Evolutionary conservation across 1,284 basidiomycete species (phyloP), one percentile per base, ranked within the genome.

Genomic region (Prillingera fragicola): DNA sequence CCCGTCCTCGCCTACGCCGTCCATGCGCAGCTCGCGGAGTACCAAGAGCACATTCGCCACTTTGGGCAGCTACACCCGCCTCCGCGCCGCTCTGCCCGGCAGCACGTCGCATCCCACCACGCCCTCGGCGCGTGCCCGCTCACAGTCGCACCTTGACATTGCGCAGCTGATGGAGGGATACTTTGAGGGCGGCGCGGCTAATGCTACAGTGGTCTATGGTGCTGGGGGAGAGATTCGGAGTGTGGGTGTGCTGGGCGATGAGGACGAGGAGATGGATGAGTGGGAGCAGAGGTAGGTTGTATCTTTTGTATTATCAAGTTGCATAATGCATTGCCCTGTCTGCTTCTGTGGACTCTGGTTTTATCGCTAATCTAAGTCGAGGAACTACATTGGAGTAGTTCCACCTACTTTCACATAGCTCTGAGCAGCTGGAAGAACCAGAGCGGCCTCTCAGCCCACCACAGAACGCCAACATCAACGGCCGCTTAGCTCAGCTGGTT

Each of bases 91-190:
- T n/a, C n/a, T n/a, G n/a, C 57, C 62, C 1, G 62, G 58, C 8
- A 41, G 62, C 23, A 48, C 52, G 17, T 40, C 44, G n/a, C 37
- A 56, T 29, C 46, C 50, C 15, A 33, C 50, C 7, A 58, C 53
- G 13, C 67, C 65, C 0, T 59, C 59, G 3, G 64, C 66, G 10
- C 54, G 70, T 18, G 48, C 50, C 12, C 57, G 68, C 37, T 61
- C 59, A 27, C 43, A 54, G 29, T 67, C 63, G 38, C 66, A 70
- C 54, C 60, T 62, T 14, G 67, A 70, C 48, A 67, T 70, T 23
- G 55, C 62, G 32, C 42, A 60, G 25, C 57, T 71, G 32, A 64
- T 71, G 17, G 66, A 70, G 33, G 61, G 64, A 7, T 71, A 71
- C 45, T 50, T 61, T 10, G 63, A 63, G 46, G 59, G 60, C 17